Percentiles rank a stretch among this genome's conserved stretches.
These are phyloP conservation scores for Theobroma grandiflorum DNA, from an alignment of 441 rosid genomes.

Conservation along the genomic window DNA sequence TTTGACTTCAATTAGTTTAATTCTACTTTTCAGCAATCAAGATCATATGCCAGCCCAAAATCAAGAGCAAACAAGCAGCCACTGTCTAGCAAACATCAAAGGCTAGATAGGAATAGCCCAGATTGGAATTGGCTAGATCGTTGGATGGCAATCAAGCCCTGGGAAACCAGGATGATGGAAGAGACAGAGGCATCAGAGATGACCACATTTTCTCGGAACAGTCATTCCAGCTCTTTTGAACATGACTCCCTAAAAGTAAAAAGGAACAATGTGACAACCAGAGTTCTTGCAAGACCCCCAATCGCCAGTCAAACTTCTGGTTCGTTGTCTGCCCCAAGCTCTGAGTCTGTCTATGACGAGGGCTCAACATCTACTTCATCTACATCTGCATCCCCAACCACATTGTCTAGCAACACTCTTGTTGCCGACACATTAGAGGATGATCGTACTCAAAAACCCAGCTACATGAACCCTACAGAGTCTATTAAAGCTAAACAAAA, in stretches of 20 bases:
- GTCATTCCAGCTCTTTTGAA: constrained; percentile 43
- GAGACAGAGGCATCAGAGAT: constrained; percentile 43
- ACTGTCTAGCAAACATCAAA: constrained; percentile 41
- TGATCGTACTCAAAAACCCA: constrained; percentile 45
- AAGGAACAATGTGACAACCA: constrained; percentile 55
- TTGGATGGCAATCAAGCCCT: constrained; percentile 85
- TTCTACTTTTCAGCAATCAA: constrained; percentile 49
- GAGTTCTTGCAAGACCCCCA: constrained; percentile 52
- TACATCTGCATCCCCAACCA: constrained; percentile 38
- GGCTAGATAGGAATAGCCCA: constrained; percentile 48
- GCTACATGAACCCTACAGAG: constrained; percentile 64
- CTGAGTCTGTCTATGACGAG: constrained; percentile 49
- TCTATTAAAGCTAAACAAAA: constrained; percentile 63
- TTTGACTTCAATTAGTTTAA: neutral
- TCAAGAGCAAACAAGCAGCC: constrained; percentile 51
- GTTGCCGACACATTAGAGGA: constrained; percentile 43
- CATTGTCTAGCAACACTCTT: constrained; percentile 36
- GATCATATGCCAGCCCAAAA: constrained; percentile 66
- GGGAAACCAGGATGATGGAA: constrained; percentile 68
- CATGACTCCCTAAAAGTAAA: constrained; percentile 52
- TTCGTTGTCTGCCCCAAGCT: constrained; percentile 53
- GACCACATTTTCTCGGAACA: constrained; percentile 53
- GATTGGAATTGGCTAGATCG: constrained; percentile 72
- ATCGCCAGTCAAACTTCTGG: constrained; percentile 30
- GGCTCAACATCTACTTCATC: constrained; percentile 53